These are phyloP conservation scores for Thelonectria olida DNA, from an alignment of 2,329 filamentous ascomycete species.

Conservation along the genomic window DNA sequence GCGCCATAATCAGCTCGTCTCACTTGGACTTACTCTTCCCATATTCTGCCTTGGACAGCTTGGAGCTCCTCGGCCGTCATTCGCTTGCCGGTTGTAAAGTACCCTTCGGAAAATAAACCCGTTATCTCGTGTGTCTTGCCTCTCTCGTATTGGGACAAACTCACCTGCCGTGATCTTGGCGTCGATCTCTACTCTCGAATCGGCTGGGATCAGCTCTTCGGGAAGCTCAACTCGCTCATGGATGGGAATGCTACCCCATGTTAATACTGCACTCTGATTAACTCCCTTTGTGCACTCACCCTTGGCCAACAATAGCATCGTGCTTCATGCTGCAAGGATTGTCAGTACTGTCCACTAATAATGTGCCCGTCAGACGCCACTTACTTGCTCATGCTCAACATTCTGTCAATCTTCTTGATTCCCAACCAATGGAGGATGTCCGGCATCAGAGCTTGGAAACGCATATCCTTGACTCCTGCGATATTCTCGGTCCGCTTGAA, in stretches of 20 bases:
- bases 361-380: constrained; percentile 43
- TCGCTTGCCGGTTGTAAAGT: constrained; percentile 87
- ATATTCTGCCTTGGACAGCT: constrained; percentile 87
- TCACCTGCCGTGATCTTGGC: constrained; percentile 95
- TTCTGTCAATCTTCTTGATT: constrained; percentile 97
- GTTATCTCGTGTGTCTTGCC: constrained; percentile 29
- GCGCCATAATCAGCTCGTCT: constrained; percentile 20
- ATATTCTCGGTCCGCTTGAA: constrained; percentile 99
- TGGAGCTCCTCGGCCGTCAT: constrained; percentile 88
- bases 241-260: constrained; percentile 74
- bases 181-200: constrained; percentile 98
- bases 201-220: constrained; percentile 91
- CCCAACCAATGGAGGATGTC: constrained; percentile 98
- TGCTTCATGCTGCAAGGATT: constrained; percentile 79
- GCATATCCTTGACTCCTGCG: constrained; percentile 95
- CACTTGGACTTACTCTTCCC: constrained; percentile 74
- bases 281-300: constrained; percentile 56
- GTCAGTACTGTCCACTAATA: constrained; percentile 39
- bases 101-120: constrained; percentile 54
- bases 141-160: constrained; percentile 40
- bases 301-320: constrained; percentile 86
- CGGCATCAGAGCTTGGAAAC: constrained; percentile 98
- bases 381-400: constrained; percentile 98
- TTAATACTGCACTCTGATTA: constrained; percentile 19
- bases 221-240: constrained; percentile 91